Conservation (phyloP, 1,284 basidiomycete species). For the Ustilago loliicola region DNA sequence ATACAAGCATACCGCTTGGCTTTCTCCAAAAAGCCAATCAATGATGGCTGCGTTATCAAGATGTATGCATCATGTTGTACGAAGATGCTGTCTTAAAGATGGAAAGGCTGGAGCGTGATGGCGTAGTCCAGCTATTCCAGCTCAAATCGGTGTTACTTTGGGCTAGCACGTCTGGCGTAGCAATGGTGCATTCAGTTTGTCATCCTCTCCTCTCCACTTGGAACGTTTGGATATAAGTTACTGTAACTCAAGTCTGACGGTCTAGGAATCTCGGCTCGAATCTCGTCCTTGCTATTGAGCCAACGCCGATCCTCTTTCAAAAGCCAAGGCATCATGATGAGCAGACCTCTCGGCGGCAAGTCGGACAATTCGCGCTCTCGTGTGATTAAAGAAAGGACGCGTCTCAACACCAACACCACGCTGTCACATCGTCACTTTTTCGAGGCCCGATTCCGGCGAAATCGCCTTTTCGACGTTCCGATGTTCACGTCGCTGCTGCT, state of each 20-base stretch:
- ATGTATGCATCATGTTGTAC: neutral
- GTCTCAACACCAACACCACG: slow-evolving; percentile 24
- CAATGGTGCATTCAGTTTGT: neutral
- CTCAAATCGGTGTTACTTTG: neutral
- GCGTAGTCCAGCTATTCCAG: neutral
- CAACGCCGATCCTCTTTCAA: neutral
- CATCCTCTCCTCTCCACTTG: neutral
- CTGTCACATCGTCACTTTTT: slow-evolving; percentile 20
- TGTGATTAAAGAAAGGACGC: slow-evolving; percentile 30
- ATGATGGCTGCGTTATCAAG: neutral
- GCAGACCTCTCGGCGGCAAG: slow-evolving; percentile 14
- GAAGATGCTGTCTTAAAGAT: neutral
- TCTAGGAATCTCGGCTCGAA: neutral
- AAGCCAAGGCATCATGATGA: neutral
- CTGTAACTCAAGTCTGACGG: neutral
- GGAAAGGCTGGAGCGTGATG: neutral
- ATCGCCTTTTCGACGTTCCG: slow-evolving; percentile 20
- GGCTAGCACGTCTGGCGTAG: neutral
- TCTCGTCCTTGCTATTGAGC: neutral
- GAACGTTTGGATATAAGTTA: neutral
- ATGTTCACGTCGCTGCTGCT: neutral
- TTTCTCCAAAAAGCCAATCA: neutral
- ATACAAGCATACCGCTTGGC: neutral
- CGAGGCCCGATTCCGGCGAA: slow-evolving; percentile 21
- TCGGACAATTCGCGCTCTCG: slow-evolving; percentile 11